Conservation (phyloP, 129 eudicot genomes). For the Helianthus tuberosus region DNA sequence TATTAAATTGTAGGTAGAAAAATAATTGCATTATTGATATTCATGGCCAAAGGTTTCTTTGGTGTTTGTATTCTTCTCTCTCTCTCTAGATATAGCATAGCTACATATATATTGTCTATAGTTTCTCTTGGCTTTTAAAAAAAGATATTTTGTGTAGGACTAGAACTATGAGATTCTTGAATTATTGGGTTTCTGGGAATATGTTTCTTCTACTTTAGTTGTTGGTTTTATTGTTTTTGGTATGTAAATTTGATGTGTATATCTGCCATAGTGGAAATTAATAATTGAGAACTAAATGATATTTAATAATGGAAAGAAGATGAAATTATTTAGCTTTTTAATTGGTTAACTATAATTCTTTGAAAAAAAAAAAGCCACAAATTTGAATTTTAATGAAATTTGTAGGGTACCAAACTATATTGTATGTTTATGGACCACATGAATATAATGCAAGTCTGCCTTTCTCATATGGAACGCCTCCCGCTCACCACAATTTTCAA, state of each 20-base stretch:
- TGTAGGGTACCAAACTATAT: constrained; percentile 27
- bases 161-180: neutral
- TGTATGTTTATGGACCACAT: constrained; percentile 51
- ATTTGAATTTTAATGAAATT: constrained; percentile 11
- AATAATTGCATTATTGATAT: no score
- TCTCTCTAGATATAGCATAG: neutral
- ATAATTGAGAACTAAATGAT: neutral
- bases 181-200: neutral
- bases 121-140: neutral
- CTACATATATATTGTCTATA: neutral
- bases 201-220: neutral
- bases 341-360: neutral
- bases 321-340: constrained; percentile 9
- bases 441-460: constrained; percentile 27
- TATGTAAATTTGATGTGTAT: neutral
- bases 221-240: constrained; percentile 4
- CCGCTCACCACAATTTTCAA: constrained; percentile 23
- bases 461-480: constrained; percentile 42
- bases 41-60: neutral
- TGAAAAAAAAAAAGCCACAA: neutral
- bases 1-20: neutral
- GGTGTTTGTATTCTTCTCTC: neutral
- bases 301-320: neutral
- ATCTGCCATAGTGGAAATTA: constrained; percentile 10
- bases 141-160: neutral